Evolutionary conservation across 495 filamentous ascomycete genomes (phyloP).

Genomic region (Acidiella bohemica): DNA sequence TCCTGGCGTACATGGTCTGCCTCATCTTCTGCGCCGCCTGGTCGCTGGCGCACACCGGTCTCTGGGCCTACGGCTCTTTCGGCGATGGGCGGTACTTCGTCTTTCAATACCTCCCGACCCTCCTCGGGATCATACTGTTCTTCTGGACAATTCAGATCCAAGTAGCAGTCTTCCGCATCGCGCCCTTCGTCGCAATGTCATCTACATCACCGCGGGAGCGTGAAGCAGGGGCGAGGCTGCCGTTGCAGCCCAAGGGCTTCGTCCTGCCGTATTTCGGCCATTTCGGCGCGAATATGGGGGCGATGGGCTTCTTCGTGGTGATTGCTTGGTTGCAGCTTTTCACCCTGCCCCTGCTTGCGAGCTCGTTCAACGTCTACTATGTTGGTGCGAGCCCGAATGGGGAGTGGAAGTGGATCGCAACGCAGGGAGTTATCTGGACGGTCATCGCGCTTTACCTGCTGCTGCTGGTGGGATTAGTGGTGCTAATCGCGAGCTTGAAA

Average conservation of each 20-base stretch:
- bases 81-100: slow-evolving; percentile 68
- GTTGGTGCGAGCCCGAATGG: slow-evolving; percentile 31
- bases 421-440: slow-evolving; percentile 64
- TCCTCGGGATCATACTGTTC: slow-evolving; percentile 58
- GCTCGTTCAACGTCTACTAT: slow-evolving; percentile 46
- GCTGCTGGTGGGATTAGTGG: slow-evolving; percentile 42
- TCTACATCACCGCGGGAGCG: slow-evolving; percentile 38
- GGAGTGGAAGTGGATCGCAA: slow-evolving; percentile 64
- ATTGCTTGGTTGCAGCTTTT: slow-evolving; percentile 51
- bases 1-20: slow-evolving; percentile 55
- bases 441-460: slow-evolving; percentile 60
- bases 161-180: slow-evolving; percentile 57
- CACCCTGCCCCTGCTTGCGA: slow-evolving; percentile 51
- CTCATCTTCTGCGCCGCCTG: slow-evolving; percentile 63
- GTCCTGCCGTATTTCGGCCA: slow-evolving; percentile 45
- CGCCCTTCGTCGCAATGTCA: slow-evolving; percentile 66
- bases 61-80: slow-evolving; percentile 51
- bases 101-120: slow-evolving; percentile 68
- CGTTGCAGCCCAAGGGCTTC: slow-evolving; percentile 42
- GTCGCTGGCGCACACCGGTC: slow-evolving; percentile 47
- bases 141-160: slow-evolving; percentile 64
- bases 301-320: slow-evolving; percentile 41
- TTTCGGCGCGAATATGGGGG: slow-evolving; percentile 40
- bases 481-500: slow-evolving; percentile 36
- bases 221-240: slow-evolving; percentile 37